Base-by-base conservation (phyloP, 73 alveolate species). In the Uronychia binucleata region DNA sequence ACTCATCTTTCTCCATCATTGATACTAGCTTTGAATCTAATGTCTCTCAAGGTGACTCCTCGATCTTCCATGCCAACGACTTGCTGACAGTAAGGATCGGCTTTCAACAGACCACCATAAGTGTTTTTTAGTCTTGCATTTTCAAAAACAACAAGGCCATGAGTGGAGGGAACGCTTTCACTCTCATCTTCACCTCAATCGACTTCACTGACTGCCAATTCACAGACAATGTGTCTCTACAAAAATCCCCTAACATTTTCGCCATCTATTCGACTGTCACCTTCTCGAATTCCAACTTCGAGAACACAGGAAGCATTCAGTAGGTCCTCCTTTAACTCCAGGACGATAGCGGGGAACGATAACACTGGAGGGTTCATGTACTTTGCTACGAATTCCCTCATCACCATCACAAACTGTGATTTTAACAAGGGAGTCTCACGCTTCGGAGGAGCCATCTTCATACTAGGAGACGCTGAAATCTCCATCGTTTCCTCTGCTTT, bases 311-410 rank as follows among this genome's bases (percentile, higher is more conserved):
- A 26, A 58, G 75, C 67, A 46, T 46, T 19, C 19, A 46, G 67
- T 46, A 46, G 19, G 67, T 11, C 5, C 5, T 5, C 5, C 5
- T 11, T 46, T 46, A 11, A 46, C 67, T 11, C 19, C 19, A 14
- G 31, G 11, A 58, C 34, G 26, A 29, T 75, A 1, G 32, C 34
- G 8, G 59, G 34, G 0, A 75, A 33, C 75, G 25, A 28, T 14
- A 60, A 34, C 32, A 81, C 88, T 28, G 88, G 88, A 58, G 88
- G 88, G 30, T 81, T 81, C 32, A 81, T 81, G 88, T 81, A 59
- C 31, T 33, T 81, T 0, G 74, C 79, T 60, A 81, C 88, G 0
- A 78, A 59, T 30, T 81, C 81, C 1, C 57, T 58, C 1, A 32
- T 81, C 14, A 31, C 81, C 32, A 81, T 81, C 32, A 81, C 88